Percentiles rank a stretch among this genome's conserved stretches.
phyloP scores from a whole-genome alignment of 805 yeast genomes.

The Hanseniaspora thailandica region DNA sequence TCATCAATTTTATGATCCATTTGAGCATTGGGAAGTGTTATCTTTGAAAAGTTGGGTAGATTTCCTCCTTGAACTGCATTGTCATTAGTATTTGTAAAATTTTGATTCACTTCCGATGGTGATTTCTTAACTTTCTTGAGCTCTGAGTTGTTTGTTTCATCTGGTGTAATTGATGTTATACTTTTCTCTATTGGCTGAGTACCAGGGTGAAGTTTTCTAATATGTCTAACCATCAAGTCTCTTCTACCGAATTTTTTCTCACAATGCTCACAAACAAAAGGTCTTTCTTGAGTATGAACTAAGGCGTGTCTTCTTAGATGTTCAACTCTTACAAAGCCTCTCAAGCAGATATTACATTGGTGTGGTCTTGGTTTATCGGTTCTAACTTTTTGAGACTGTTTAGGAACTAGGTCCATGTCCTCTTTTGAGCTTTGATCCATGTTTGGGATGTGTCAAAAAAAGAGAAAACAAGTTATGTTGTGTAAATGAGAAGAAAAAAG shows the following conservation, averaged over 20 bases:
- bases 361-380: slow-evolving; percentile 94
- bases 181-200: slow-evolving; percentile 8
- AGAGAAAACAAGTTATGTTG: too few species aligned
- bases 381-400: slow-evolving; percentile 69
- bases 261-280: slow-evolving; percentile 91
- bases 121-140: slow-evolving; percentile 16
- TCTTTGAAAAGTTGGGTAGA: neutral
- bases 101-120: slow-evolving; percentile 22
- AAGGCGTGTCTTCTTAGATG: slow-evolving; percentile 89
- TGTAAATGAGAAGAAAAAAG: neutral
- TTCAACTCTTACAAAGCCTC: slow-evolving; percentile 91
- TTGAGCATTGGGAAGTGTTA: slow-evolving; percentile 1
- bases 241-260: slow-evolving; percentile 92
- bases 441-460: too few species aligned
- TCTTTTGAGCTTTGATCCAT: neutral
- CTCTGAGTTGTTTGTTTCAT: neutral
- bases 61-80: neutral
- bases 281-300: slow-evolving; percentile 90
- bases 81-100: slow-evolving; percentile 17
- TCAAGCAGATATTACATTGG: slow-evolving; percentile 75
- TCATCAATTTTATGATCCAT: neutral
- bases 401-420: slow-evolving; percentile 41
- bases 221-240: slow-evolving; percentile 79
- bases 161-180: neutral
- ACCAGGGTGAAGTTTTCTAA: slow-evolving; percentile 73